Base-by-base conservation (phyloP, 73 alveolate species). In the Paramecium sonneborni region DNA sequence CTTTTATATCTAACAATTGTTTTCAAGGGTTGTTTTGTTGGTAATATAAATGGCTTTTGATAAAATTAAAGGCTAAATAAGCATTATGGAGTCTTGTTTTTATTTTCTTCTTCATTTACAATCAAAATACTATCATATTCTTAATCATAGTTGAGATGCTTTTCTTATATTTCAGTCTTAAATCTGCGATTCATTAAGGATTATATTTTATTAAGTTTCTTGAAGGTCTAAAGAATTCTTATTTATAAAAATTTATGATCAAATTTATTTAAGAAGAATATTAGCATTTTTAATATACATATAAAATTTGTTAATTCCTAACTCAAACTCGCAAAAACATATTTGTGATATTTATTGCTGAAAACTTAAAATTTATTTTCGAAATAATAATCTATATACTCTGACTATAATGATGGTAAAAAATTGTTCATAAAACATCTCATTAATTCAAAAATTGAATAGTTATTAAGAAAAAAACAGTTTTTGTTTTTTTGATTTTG, bases 101-200 rank as follows among this genome's bases (percentile, higher is more conserved):
- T 26, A 26, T 26, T 30, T 62, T 26, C 48, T 62, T 62, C 84
- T 62, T 62, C 84, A 23, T 62, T 62, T 26, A 30, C 84, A 26
- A 62, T 62, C 39, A 62, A 26, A 26, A 74, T 74, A 32, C 87
- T 74, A 12, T 74, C 87, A 74, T 74, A 74, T 8, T 74, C 87
- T 28, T 34, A 23, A 8, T 74, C 57, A 37, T 74, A 74, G 58
- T 74, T 14, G 34, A 74, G 58, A 20, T 74, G 58, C 21, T 39
- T 74, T 74, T 37, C 87, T 21, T 28, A 28, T 21, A 74, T 23
- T 37, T 74, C 87, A 15, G 56, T 37, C 87, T 74, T 39, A 37
- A 37, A 74, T 74, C 87, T 34, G 56, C 58, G 58, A 39, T 74
- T 74, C 84, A 62, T 62, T 62, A 62, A 62, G 46, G 84, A 62